phyloP scores from a whole-genome alignment of 2,329 filamentous ascomycete genomes.

The Xylariaceae sp. region DNA sequence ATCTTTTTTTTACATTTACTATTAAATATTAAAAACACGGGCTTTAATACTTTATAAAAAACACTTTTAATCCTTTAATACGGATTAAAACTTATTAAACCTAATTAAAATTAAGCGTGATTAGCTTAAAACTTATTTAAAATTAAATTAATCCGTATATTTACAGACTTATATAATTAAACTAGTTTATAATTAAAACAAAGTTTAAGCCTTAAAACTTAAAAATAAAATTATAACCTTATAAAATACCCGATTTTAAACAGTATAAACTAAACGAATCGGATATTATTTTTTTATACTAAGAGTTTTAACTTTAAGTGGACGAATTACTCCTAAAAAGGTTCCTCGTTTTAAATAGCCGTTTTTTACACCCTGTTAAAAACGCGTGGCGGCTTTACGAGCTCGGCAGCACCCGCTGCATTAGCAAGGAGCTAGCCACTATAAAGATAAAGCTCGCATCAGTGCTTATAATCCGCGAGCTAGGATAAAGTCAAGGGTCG shows the following conservation, averaged over 20 bases:
- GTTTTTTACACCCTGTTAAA: slow-evolving; percentile 16
- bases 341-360: slow-evolving; percentile 19
- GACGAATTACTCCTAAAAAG: slow-evolving; percentile 31
- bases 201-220: too few relatives aligned
- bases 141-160: too few relatives aligned
- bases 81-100: too few relatives aligned
- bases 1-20: background rate
- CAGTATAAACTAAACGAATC: too few relatives aligned
- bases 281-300: too few relatives aligned
- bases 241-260: too few relatives aligned
- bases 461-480: slow-evolving; percentile 13
- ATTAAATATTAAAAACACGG: background rate
- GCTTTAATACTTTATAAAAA: background rate
- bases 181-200: too few relatives aligned
- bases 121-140: background rate
- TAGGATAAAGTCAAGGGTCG: too few relatives aligned
- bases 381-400: slow-evolving; percentile 27
- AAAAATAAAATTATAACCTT: too few relatives aligned
- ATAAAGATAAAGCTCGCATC: slow-evolving; percentile 19
- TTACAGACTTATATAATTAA: too few relatives aligned
- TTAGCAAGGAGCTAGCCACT: slow-evolving; percentile 23
- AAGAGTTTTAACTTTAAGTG: too few relatives aligned
- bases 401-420: slow-evolving; percentile 20
- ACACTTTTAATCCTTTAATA: background rate
- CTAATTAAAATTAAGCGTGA: background rate